phyloP scores from a whole-genome alignment of 2,329 filamentous ascomycete genomes.

The Myotisia sp. region DNA sequence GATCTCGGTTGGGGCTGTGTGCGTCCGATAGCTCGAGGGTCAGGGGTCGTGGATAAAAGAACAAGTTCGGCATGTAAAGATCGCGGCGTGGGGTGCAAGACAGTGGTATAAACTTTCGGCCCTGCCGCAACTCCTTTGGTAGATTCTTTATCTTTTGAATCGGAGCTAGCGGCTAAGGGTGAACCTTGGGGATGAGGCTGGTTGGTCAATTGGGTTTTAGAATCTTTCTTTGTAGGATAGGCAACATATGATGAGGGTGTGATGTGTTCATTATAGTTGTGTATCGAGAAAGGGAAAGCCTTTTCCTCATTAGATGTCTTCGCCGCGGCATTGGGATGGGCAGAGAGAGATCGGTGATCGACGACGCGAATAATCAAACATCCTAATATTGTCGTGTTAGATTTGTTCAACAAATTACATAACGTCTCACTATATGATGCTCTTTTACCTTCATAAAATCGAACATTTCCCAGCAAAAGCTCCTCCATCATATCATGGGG shows the following conservation, averaged over 20 bases:
- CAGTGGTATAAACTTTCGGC: constrained; percentile 57
- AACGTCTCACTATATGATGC: neutral
- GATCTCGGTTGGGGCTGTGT: constrained; percentile 32
- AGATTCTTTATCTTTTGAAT: constrained; percentile 32
- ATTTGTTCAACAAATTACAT: neutral
- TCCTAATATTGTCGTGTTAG: constrained; percentile 24
- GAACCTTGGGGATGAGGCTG: constrained; percentile 29
- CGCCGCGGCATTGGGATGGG: constrained; percentile 44
- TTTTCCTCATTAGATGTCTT: constrained; percentile 46
- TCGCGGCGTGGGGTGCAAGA: constrained; percentile 70
- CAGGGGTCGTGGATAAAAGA: constrained; percentile 60
- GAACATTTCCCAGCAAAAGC: constrained; percentile 54
- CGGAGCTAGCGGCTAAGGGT: neutral
- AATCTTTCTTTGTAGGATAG: constrained; percentile 49
- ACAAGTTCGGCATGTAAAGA: constrained; percentile 62
- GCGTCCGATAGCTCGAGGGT: constrained; percentile 35
- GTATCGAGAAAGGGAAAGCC: constrained; percentile 63
- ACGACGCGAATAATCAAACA: constrained; percentile 91
- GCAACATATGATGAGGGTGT: constrained; percentile 77
- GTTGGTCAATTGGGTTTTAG: too few relatives aligned
- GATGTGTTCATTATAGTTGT: constrained; percentile 80
- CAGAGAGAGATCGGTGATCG: constrained; percentile 59
- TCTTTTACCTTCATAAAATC: constrained; percentile 66
- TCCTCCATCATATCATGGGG: constrained; percentile 81
- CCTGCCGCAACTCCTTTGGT: constrained; percentile 32